Evolutionary conservation across 257 asterid species (phyloP).

Genomic region (Paulownia fortunei): DNA sequence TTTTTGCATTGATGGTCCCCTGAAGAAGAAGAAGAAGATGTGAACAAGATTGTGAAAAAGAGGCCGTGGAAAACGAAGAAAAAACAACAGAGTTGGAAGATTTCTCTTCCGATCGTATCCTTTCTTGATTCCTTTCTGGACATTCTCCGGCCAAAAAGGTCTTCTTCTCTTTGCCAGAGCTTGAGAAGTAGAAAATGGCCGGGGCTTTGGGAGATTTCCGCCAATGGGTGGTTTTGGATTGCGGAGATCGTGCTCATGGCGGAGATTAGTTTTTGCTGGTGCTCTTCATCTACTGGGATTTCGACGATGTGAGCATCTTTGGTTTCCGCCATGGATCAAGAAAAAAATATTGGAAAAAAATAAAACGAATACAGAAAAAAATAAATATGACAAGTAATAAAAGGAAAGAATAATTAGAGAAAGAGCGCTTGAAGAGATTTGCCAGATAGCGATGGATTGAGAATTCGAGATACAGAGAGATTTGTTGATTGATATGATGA

Average conservation of each 20-base stretch:
- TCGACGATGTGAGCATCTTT: conserved; percentile 72
- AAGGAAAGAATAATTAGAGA: neutral
- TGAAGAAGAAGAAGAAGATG: conserved; percentile 37
- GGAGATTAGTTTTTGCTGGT: conserved; percentile 48
- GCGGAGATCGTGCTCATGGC: conserved; percentile 43
- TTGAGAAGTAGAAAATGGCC: conserved; percentile 94
- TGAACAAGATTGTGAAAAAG: conserved; percentile 68
- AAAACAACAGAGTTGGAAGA: conserved; percentile 78
- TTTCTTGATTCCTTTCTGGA: conserved; percentile 67
- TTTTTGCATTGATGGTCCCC: conserved; percentile 42
- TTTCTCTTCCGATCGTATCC: conserved; percentile 61
- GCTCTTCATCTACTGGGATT: conserved; percentile 74
- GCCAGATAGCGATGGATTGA: conserved; percentile 18
- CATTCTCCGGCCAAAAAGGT: conserved; percentile 58
- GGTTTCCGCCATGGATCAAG: conserved; percentile 64
- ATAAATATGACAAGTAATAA: neutral
- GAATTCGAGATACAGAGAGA: neutral
- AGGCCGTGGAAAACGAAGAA: conserved; percentile 79
- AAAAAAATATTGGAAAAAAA: neutral
- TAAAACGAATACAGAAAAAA: neutral
- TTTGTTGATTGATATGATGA: conserved; percentile 35
- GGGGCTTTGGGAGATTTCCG: conserved; percentile 89
- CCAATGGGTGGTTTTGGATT: conserved; percentile 75
- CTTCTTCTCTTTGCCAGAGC: conserved; percentile 91
- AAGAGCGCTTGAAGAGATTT: conserved; percentile 19